Base-by-base conservation (phyloP, 2,329 filamentous ascomycete genomes). In the Ophiosphaerella herpotricha region DNA sequence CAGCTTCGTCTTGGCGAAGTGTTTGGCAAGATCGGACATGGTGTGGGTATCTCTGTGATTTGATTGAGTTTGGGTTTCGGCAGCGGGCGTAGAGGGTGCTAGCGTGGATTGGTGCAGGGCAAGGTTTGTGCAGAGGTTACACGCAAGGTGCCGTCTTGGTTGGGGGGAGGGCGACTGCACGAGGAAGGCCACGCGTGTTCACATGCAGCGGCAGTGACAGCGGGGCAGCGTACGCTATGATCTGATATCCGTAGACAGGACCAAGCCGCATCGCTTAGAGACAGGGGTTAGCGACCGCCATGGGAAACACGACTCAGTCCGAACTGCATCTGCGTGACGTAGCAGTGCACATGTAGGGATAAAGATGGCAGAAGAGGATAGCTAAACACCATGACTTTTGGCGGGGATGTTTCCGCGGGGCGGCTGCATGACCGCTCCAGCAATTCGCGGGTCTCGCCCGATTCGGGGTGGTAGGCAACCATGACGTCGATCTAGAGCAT, bases 11-110 rank as follows among this genome's bases (percentile, higher is more conserved):
- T 89, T 91, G 55, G 87, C 87, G 78, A 91, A 93, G 50, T 86
- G 82, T 72, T 86, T 87, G 72, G 91, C 89, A 52, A 93, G 81
- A 64, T 91, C 86, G 71, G 89, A 93, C 90, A 95, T 95, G 48
- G 39, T 64, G 55, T 29, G 33, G 42, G 26, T 32, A 39, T 46
- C 43, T 44, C 45, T 47, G 45, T 21, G 18, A 21, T 36, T 11
- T 39, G 18, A 43, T 43, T 5, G 38, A 12, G 38, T 26, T 40
- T 40, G 34, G 14, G 34, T 36, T 36, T 6, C 9, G 33, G 41
- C 16, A 37, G 16, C 34, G 21, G 41, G 42, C 21, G 40, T 40
- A 36, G n/a, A 24, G 7, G 38, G 36, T 7, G 41, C 42, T 46
- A 43, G 34, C n/a, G n/a, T 26, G 31, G 31, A 37, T 39, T 48